A percentile compares a stretch with the other conserved stretches of the same genome.
Evolutionary conservation across 2,329 filamentous ascomycete species (phyloP).

Genomic region (Sporothrix variecibatus): DNA sequence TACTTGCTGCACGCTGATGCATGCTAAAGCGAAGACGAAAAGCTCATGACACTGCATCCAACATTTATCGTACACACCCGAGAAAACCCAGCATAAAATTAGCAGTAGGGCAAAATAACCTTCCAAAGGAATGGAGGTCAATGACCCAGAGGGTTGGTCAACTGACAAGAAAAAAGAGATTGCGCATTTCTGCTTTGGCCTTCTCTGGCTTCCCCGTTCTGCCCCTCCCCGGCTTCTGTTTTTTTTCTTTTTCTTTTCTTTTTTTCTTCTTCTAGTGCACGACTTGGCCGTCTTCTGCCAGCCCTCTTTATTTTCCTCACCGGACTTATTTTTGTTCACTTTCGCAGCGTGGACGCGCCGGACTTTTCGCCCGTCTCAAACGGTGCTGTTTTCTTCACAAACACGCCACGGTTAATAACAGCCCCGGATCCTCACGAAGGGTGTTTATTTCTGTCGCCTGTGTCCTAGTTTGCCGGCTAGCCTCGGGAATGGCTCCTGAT

Average conservation of each 20-base stretch:
- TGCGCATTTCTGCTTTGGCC: conserved; percentile 9
- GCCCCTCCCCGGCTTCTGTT: background rate
- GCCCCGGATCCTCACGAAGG: background rate
- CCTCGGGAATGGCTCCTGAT: conserved; percentile 13
- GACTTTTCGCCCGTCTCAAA: background rate
- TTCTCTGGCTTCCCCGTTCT: background rate
- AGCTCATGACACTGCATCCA: background rate
- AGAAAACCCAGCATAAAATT: background rate
- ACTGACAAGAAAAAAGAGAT: conserved; percentile 17
- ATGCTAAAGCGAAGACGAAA: background rate
- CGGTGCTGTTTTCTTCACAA: background rate
- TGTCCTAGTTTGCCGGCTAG: conserved; percentile 20
- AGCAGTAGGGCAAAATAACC: background rate
- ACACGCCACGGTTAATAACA: conserved; percentile 15
- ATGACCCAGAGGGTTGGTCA: background rate
- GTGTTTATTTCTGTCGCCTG: background rate
- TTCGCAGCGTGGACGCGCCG: background rate
- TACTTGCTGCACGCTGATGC: background rate
- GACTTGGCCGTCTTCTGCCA: background rate
- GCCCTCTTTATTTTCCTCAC: background rate
- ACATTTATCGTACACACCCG: too few relatives aligned
- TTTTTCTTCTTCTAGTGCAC: background rate
- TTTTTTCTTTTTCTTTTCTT: background rate
- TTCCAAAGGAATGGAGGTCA: background rate
- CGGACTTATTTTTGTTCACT: background rate